Evolutionary conservation across 495 filamentous ascomycete genomes (phyloP), one percentile per base, ranked within the genome.

Genomic region (Penicillium daleae): DNA sequence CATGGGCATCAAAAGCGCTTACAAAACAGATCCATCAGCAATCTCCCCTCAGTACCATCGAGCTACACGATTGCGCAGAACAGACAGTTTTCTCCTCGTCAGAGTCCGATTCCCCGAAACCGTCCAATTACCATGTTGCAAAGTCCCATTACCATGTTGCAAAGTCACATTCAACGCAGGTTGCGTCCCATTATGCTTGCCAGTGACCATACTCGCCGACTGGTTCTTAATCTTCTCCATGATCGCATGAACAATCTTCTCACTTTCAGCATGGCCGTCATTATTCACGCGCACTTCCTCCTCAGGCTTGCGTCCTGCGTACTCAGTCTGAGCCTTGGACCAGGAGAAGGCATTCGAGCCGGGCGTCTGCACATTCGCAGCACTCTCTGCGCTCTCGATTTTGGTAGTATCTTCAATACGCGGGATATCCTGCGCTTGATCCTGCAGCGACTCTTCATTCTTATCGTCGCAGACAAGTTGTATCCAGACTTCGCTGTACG

Each of bases 401-500:
- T 60, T 31, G 10, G 61, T 40, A 1, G 64, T 62, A 2, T 62
- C 52, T 1, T 65, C 70, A 3, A 62, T 31, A n/a, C 66, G 68
- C 4, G 66, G 60, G 48, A 64, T 61, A 24, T 63, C 51, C 4
- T 61, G 27, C 0, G 17, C n/a, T 21, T 65, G 31, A 8, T 65
- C 48, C 10, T 32, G n/a, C 29, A 61, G 12, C 26, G 54, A 50
- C 37, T 61, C 50, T 6, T 29, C 40, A 15, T 12, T 15, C 6
- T 55, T 33, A 2, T 58, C 37, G 29, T 66, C 60, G 62, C 77
- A 80, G 21, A 70, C 64, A 46, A 80, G 62, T 37, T 64, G 67
- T 32, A 76, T 55, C 75, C 76, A 80, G 4, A 80, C 70, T 52
- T 75, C 55, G 50, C 55, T 71, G 42, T 67, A 77, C 17, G 70